A percentile compares a stretch with the other conserved stretches of the same genome.
These are phyloP conservation scores for Ichthyophonus hoferi DNA, from an alignment of 208 protist species.

Conservation along the genomic window DNA sequence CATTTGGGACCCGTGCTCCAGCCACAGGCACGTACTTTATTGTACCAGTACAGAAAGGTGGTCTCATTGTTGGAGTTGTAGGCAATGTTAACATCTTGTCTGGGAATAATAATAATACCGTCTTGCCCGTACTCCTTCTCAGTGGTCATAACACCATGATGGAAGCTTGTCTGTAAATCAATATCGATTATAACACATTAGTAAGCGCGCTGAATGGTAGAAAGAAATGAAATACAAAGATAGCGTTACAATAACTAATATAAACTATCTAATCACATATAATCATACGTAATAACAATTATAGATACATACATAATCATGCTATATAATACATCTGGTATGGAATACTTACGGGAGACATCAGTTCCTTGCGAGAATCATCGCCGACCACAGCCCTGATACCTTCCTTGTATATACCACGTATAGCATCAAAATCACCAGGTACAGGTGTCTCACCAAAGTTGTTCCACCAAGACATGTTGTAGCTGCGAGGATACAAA, in stretches of 20 bases:
- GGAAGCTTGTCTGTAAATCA: no score
- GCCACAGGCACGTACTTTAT: neutral
- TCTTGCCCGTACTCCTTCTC: neutral
- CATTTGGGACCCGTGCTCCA: neutral
- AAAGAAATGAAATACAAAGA: no score
- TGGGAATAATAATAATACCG: slow-evolving; percentile 15
- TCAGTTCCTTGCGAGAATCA: slow-evolving; percentile 5
- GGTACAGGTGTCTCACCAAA: neutral
- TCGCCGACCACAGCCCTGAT: slow-evolving; percentile 13
- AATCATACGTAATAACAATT: no score
- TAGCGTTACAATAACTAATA: no score
- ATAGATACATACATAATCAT: no score
- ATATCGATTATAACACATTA: no score
- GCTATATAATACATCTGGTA: no score
- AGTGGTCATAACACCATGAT: slow-evolving; percentile 13
- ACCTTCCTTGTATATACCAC: neutral
- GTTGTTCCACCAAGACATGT: neutral
- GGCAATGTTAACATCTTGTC: neutral
- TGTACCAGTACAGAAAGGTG: neutral
- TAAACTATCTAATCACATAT: no score
- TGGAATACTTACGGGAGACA: neutral
- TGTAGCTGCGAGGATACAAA: neutral
- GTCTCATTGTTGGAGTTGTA: neutral
- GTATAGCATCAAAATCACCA: neutral
- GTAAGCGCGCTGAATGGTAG: no score